Conservation (phyloP, 345 rosid species). For the Syzygium oleosum region DNA sequence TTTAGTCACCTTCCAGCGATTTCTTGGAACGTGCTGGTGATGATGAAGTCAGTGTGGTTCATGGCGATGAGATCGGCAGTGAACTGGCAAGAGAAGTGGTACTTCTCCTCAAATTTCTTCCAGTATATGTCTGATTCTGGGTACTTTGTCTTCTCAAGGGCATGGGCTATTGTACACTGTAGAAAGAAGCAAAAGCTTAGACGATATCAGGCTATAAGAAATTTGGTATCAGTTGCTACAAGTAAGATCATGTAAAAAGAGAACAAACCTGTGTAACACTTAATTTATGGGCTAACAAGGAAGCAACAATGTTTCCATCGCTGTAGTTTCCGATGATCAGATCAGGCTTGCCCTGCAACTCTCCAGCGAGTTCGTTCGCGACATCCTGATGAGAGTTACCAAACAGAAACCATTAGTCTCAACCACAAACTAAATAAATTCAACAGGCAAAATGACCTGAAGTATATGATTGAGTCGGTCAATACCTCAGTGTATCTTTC, state of each 20-base stretch:
- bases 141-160: conserved; percentile 91
- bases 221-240: not conserved
- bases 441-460: not conserved
- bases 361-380: conserved; percentile 64
- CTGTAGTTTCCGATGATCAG: conserved; percentile 92
- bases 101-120: conserved; percentile 85
- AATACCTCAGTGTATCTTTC: conserved; percentile 83
- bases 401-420: not conserved
- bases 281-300: conserved; percentile 77
- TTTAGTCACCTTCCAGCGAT: conserved; percentile 83
- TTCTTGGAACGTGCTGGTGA: conserved; percentile 97
- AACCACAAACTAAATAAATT: not conserved
- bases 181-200: not conserved
- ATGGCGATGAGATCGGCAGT: conserved; percentile 91
- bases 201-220: not conserved
- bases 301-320: conserved; percentile 91
- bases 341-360: conserved; percentile 89
- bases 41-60: conserved; percentile 97
- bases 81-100: conserved; percentile 93
- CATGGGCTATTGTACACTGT: conserved; percentile 96
- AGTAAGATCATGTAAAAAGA: not conserved
- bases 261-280: conserved; percentile 84
- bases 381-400: conserved; percentile 42
- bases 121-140: conserved; percentile 96
- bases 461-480: not conserved